phyloP scores from a whole-genome alignment of 805 yeast species.

The Saccharomyces kudriavzevii region DNA sequence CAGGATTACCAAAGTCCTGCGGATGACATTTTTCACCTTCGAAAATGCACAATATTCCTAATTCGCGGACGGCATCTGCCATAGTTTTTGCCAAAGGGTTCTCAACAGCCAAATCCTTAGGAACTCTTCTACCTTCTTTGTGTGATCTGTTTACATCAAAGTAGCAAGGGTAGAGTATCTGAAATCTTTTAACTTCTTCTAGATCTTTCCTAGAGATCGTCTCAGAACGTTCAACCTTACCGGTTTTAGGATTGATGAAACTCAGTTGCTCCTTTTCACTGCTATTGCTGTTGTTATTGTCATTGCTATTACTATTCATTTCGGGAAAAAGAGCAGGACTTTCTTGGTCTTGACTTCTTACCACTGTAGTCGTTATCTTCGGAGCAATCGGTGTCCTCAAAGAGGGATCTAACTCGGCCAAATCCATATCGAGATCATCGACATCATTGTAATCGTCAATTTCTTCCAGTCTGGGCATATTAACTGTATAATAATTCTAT shows the following conservation, averaged over 20 bases:
- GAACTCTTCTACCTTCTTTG: slow-evolving; percentile 77
- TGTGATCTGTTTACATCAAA: slow-evolving; percentile 73
- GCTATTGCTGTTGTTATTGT: not conserved
- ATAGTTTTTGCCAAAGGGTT: slow-evolving; percentile 84
- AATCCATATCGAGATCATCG: slow-evolving; percentile 88
- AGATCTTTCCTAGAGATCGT: slow-evolving; percentile 46
- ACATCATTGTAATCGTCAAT: slow-evolving; percentile 72
- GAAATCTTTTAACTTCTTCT: slow-evolving; percentile 59
- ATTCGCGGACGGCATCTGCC: slow-evolving; percentile 53
- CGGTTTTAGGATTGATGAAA: slow-evolving; percentile 25
- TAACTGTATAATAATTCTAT: slow-evolving; percentile 5
- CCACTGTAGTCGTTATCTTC: slow-evolving; percentile 49
- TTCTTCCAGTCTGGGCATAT: slow-evolving; percentile 66
- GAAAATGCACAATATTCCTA: slow-evolving; percentile 36
- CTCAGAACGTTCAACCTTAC: slow-evolving; percentile 21
- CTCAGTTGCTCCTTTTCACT: slow-evolving; percentile 11
- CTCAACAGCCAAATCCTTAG: slow-evolving; percentile 57
- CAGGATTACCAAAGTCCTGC: slow-evolving; percentile 95
- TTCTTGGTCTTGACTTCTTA: slow-evolving; percentile 50
- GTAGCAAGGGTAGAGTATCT: slow-evolving; percentile 82
- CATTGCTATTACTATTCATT: not conserved
- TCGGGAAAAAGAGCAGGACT: not conserved
- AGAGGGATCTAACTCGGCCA: slow-evolving; percentile 79
- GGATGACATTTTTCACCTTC: slow-evolving; percentile 89
- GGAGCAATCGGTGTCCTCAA: slow-evolving; percentile 68